Evolutionary conservation across 2,329 filamentous ascomycete genomes (phyloP), one percentile per base, ranked within the genome.

Genomic region (Tolypocladium inflatum): DNA sequence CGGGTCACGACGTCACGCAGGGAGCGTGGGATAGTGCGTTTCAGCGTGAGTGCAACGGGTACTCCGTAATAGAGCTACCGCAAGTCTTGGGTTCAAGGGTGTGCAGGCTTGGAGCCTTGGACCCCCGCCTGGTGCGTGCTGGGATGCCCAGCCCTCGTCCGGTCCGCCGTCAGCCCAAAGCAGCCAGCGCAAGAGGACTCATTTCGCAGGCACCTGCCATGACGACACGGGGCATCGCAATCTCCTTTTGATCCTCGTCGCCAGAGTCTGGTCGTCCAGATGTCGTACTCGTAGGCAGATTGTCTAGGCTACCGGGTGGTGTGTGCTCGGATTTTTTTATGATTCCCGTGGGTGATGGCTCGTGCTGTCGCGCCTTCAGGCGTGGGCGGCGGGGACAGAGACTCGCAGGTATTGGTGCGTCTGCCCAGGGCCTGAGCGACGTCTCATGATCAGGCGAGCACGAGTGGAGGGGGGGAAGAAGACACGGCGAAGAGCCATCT

Each of bases 1-100:
- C 10, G 19, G 2, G 48, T 15, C 35, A 50, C 19, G 51, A 10
- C 2, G 48, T 15, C 35, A 50, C 19, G 51, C 56, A 45, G n/a
- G 39, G 45, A 55, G 41, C 9, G 33, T 30, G 56, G 35, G 42
- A 38, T 58, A n/a, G 56, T 37, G 56, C 56, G 56, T 58, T 58
- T 58, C 56, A 58, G 56, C 37, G 21, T 51, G 42, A 51, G 55
- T n/a, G 45, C 45, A 21, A 17, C 21, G 15, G 35, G 38, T n/a
- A n/a, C n/a, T n/a, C n/a, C n/a, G n/a, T n/a, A n/a, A n/a, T 43
- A 42, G 48, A 37, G 30, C 48, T 51, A 35, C 48, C 35, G 48
- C 48, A 35, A 2, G 30, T 35, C 48, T 51, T 51, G 17, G 26
- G 21, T 10, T 50, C 45, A 33, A 50, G 45, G 45, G 15, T 30